Evolutionary conservation across 352 stramenopile species (phyloP).

Genomic region (Thraustochytrium sp.): DNA sequence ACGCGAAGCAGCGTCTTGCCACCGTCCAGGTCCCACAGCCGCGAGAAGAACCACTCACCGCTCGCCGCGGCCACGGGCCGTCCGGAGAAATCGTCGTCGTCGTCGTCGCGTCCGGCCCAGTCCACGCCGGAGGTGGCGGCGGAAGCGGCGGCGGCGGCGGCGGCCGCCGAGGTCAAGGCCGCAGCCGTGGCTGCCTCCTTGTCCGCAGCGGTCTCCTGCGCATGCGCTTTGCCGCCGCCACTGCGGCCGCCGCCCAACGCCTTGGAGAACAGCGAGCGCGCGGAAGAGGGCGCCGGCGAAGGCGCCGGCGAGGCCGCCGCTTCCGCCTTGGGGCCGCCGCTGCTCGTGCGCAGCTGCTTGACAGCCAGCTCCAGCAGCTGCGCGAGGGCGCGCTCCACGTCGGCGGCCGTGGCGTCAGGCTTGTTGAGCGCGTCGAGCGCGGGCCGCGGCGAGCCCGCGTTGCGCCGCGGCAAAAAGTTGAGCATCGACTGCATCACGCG

Average conservation of each 20-base stretch:
- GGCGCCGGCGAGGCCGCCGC: not conserved
- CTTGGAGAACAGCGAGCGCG: not conserved
- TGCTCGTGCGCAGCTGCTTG: not conserved
- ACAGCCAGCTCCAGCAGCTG: not conserved
- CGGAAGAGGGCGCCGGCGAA: not conserved
- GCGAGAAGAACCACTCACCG: constrained; percentile 31
- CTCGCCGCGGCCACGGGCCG: not conserved
- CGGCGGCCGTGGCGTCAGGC: not conserved
- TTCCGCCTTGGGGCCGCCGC: not conserved
- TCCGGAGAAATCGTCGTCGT: not conserved
- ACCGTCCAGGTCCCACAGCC: constrained; percentile 10
- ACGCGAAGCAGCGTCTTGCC: not conserved
- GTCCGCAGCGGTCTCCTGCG: not conserved
- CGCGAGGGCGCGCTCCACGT: not conserved
- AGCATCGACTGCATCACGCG: constrained; percentile 22
- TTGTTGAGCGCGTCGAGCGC: not conserved
- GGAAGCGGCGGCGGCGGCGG: not conserved
- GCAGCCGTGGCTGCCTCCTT: not conserved
- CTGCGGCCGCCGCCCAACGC: too few species aligned
- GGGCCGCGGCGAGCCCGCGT: not conserved
- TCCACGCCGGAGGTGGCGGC: not conserved
- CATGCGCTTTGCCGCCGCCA: not conserved
- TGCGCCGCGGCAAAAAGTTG: constrained; percentile 9
- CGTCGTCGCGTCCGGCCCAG: not conserved
- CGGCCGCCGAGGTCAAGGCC: not conserved